phyloP scores from a whole-genome alignment of 352 stramenopile genomes.

The Phytopythium vexans region DNA sequence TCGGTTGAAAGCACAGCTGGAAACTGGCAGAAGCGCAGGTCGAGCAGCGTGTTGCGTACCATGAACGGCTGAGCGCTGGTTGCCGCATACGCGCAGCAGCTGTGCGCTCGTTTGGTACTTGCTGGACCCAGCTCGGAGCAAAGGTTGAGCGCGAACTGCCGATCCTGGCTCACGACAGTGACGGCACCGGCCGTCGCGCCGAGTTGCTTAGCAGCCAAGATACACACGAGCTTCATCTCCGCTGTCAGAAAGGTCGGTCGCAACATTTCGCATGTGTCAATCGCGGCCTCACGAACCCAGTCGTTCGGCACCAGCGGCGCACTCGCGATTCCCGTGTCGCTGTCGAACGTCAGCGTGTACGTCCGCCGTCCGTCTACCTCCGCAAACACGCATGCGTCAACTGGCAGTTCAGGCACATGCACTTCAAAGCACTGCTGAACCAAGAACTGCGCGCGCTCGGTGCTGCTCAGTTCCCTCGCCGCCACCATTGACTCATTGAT shows the following conservation, averaged over 20 bases:
- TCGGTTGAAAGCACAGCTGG: slow-evolving; percentile 14
- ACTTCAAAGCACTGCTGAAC: slow-evolving; percentile 69
- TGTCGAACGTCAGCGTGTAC: slow-evolving; percentile 50
- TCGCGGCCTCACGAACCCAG: slow-evolving; percentile 20
- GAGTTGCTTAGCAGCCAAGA: slow-evolving; percentile 49
- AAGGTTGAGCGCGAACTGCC: slow-evolving; percentile 18
- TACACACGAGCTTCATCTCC: slow-evolving; percentile 45
- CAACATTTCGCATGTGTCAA: slow-evolving; percentile 28
- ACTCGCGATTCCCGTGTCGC: slow-evolving; percentile 24
- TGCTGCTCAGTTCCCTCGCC: too few relatives aligned
- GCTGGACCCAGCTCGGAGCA: slow-evolving; percentile 11
- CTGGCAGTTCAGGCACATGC: slow-evolving; percentile 25
- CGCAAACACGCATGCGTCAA: slow-evolving; percentile 40
- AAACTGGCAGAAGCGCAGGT: slow-evolving; percentile 59
- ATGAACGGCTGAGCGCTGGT: slow-evolving; percentile 33
- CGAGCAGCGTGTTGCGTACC: slow-evolving; percentile 35
- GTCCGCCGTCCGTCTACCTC: slow-evolving; percentile 32
- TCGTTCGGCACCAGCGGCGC: slow-evolving; percentile 25
- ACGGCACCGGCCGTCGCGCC: slow-evolving; percentile 30
- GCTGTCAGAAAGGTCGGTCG: slow-evolving; percentile 8
- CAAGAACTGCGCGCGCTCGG: slow-evolving; percentile 30
- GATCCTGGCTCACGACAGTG: slow-evolving; percentile 28
- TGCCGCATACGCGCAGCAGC: slow-evolving; percentile 38
- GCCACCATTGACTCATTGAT: too few relatives aligned
- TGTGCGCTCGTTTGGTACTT: slow-evolving; percentile 19